Conservation (phyloP, 352 stramenopile genomes). For the Aphanomyces euteiches region DNA sequence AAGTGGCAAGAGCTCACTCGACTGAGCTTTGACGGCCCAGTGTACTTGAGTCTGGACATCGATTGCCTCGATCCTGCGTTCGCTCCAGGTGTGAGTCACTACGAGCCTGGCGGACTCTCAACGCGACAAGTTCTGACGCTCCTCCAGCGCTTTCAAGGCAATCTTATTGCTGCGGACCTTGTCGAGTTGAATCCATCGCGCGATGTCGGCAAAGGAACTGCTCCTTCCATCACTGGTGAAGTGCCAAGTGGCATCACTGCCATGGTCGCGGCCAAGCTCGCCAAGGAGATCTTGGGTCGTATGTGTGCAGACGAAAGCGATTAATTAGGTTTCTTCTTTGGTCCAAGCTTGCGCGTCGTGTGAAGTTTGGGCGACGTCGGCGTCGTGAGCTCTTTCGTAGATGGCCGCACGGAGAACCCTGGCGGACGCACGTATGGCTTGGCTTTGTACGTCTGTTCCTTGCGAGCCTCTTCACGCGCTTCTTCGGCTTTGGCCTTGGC, state of each 20-base stretch:
- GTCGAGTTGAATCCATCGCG: conserved; percentile 30
- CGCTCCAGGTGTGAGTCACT: conserved; percentile 31
- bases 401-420: neutral
- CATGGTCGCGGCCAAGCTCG: conserved; percentile 31
- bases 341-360: neutral
- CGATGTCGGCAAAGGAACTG: conserved; percentile 1
- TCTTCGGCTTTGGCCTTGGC: conserved; percentile 17
- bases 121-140: conserved; percentile 19
- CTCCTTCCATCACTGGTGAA: conserved; percentile 4
- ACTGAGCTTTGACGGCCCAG: conserved; percentile 22
- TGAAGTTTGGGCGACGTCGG: neutral
- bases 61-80: conserved; percentile 30
- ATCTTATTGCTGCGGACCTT: conserved; percentile 29
- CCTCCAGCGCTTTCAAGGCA: conserved; percentile 18
- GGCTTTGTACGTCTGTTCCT: conserved; percentile 1
- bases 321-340: conserved; percentile 81
- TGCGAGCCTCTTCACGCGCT: neutral
- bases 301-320: conserved; percentile 21
- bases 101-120: conserved; percentile 30
- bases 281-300: conserved; percentile 22
- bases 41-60: conserved; percentile 33
- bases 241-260: conserved; percentile 27
- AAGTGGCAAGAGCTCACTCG: neutral
- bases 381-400: conserved; percentile 1
- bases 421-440: conserved; percentile 5